A percentile compares a stretch with the other conserved stretches of the same genome.
Evolutionary conservation across 148 eudicot genomes (phyloP).

Genomic region (Camellia lanceoleosa): DNA sequence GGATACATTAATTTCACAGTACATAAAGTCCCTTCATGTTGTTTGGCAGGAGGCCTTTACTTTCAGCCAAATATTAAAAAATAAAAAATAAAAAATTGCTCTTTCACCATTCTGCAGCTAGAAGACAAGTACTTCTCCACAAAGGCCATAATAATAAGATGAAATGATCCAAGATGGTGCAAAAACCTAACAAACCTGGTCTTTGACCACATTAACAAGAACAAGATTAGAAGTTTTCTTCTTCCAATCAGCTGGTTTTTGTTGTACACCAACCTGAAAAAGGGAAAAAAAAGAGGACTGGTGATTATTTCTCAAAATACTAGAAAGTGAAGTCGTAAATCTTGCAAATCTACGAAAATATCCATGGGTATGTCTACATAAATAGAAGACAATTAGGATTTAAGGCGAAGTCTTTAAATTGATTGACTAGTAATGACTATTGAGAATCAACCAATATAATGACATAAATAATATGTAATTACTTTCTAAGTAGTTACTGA

Average conservation of each 20-base stretch:
- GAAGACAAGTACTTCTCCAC: constrained; percentile 1
- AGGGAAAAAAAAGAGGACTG: background rate
- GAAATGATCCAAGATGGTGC: background rate
- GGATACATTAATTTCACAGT: background rate
- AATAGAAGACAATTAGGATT: background rate
- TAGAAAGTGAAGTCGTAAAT: constrained; percentile 2
- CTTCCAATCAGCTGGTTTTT: constrained; percentile 67
- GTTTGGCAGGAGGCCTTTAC: background rate
- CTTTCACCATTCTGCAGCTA: background rate
- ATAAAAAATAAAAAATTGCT: background rate
- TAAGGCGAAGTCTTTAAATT: background rate
- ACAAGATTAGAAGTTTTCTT: constrained; percentile 70
- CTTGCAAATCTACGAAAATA: background rate
- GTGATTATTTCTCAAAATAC: background rate
- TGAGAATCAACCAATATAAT: background rate
- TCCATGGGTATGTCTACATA: background rate
- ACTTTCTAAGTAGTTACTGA: background rate
- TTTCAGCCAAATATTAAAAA: constrained; percentile 8
- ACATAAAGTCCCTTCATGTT: background rate
- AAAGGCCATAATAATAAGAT: background rate
- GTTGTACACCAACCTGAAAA: constrained; percentile 81
- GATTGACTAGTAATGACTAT: background rate
- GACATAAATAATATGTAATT: no score
- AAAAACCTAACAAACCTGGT: constrained; percentile 54
- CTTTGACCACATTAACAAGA: constrained; percentile 55